A percentile compares a stretch with the other conserved stretches of the same genome.
Conservation (phyloP, 106 monocot genomes). For the Triglochin maritima region DNA sequence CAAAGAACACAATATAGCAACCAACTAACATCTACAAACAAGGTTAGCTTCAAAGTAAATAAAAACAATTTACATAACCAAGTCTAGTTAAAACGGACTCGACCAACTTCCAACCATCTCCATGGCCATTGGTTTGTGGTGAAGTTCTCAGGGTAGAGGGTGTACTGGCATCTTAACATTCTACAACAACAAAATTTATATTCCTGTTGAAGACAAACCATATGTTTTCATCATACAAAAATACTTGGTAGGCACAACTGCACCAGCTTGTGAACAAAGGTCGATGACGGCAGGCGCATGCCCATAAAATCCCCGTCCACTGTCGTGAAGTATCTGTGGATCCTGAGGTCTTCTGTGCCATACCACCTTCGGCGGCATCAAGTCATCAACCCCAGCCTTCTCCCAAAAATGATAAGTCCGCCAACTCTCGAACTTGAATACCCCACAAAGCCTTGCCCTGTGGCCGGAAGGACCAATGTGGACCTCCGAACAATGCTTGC, state of each 20-base stretch:
- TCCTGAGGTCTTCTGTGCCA: slow-evolving; percentile 79
- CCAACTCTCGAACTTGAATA: slow-evolving; percentile 72
- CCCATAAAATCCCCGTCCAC: slow-evolving; percentile 72
- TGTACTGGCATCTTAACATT: too few relatives aligned
- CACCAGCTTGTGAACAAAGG: slow-evolving; percentile 71
- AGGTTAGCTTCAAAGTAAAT: too few relatives aligned
- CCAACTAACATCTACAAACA: too few relatives aligned
- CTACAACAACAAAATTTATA: too few relatives aligned
- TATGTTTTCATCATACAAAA: slow-evolving; percentile 59
- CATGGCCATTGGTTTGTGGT: too few relatives aligned
- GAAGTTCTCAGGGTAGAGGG: too few relatives aligned
- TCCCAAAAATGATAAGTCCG: slow-evolving; percentile 64
- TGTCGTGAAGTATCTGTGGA: slow-evolving; percentile 49
- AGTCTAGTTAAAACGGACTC: too few relatives aligned
- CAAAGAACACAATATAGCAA: too few relatives aligned
- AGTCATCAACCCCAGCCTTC: slow-evolving; percentile 61
- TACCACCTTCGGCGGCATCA: slow-evolving; percentile 57
- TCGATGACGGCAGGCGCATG: slow-evolving; percentile 87
- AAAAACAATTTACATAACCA: too few relatives aligned
- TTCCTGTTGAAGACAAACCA: slow-evolving; percentile 25
- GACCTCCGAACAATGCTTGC: slow-evolving; percentile 67
- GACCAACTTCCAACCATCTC: too few relatives aligned
- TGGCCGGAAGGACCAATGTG: slow-evolving; percentile 82
- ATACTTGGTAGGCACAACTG: slow-evolving; percentile 56
- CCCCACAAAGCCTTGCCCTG: slow-evolving; percentile 69